These are phyloP conservation scores for Mycena galopus DNA, from an alignment of 768 basidiomycete species.

Conservation along the genomic window DNA sequence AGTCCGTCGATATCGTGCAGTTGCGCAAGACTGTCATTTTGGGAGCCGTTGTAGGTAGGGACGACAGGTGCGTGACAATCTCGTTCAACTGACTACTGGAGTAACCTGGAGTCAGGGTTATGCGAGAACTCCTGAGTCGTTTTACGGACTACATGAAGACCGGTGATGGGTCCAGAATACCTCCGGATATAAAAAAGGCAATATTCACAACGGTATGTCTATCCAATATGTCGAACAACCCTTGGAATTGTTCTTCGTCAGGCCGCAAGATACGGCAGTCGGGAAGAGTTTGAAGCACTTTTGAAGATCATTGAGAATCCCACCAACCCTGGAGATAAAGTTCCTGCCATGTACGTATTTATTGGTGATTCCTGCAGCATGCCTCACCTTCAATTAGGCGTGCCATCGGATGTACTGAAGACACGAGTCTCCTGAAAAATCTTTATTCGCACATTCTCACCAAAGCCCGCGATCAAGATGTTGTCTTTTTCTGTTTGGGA, in stretches of 20 bases:
- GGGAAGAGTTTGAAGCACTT: slow-evolving; percentile 79
- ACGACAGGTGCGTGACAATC: slow-evolving; percentile 24
- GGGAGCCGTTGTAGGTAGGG: slow-evolving; percentile 53
- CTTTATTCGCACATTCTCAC: slow-evolving; percentile 70
- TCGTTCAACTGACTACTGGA: not conserved
- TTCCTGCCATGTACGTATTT: slow-evolving; percentile 61
- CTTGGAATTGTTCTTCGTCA: slow-evolving; percentile 38
- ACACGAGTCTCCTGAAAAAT: slow-evolving; percentile 67
- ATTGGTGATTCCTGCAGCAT: not conserved
- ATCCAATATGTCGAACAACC: not conserved
- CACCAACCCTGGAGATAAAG: slow-evolving; percentile 74
- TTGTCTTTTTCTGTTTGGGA: slow-evolving; percentile 57
- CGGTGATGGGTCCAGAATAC: slow-evolving; percentile 80
- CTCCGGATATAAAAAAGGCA: slow-evolving; percentile 76
- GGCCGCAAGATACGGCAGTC: slow-evolving; percentile 82
- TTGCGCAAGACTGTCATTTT: slow-evolving; percentile 81
- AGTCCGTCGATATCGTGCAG: slow-evolving; percentile 75
- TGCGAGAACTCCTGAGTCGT: slow-evolving; percentile 50
- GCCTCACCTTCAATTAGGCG: slow-evolving; percentile 51
- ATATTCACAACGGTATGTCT: slow-evolving; percentile 64
- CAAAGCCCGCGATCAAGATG: slow-evolving; percentile 54
- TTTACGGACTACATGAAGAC: slow-evolving; percentile 80
- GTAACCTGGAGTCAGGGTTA: not conserved
- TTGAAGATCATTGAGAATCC: slow-evolving; percentile 77
- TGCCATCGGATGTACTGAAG: slow-evolving; percentile 72